These are phyloP conservation scores for Pythium guiyangense DNA, from an alignment of 352 stramenopile species.

Conservation along the genomic window DNA sequence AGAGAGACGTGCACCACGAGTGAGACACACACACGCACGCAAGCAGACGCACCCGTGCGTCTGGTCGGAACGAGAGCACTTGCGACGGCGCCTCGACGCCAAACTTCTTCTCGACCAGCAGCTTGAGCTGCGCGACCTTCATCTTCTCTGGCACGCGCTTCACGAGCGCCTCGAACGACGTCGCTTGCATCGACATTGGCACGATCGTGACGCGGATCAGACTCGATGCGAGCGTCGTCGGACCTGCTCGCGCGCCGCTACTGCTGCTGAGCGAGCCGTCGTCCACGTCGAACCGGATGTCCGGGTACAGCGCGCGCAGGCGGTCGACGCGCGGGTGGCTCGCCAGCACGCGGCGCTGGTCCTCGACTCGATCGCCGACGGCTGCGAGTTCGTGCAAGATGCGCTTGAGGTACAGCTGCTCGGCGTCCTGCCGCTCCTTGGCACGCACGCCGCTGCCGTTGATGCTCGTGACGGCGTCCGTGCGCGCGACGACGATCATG, in stretches of 20 bases:
- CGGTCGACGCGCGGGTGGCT: constrained; percentile 41
- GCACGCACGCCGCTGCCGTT: constrained; percentile 57
- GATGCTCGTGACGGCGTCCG: constrained; percentile 39
- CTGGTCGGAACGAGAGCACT: too few relatives aligned
- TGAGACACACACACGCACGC: too few relatives aligned
- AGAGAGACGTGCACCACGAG: too few relatives aligned
- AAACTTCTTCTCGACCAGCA: too few relatives aligned
- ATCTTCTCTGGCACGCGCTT: too few relatives aligned
- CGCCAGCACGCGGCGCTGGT: constrained; percentile 27
- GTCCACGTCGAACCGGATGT: constrained; percentile 19
- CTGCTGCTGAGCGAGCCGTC: neutral
- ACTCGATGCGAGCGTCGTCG: constrained; percentile 44
- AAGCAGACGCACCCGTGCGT: constrained; percentile 37
- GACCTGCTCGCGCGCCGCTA: neutral
- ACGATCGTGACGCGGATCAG: constrained; percentile 66
- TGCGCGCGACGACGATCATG: constrained; percentile 66
- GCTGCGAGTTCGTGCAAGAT: constrained; percentile 67
- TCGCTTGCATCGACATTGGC: too few relatives aligned
- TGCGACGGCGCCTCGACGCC: too few relatives aligned
- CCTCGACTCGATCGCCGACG: constrained; percentile 18
- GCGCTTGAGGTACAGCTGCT: constrained; percentile 82
- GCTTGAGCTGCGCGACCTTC: too few relatives aligned
- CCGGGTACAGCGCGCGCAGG: constrained; percentile 49
- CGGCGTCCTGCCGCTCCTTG: constrained; percentile 67
- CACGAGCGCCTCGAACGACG: too few relatives aligned